Evolutionary conservation across 108 stramenopile species (phyloP).

Genomic region (Skeletonema tropicum): DNA sequence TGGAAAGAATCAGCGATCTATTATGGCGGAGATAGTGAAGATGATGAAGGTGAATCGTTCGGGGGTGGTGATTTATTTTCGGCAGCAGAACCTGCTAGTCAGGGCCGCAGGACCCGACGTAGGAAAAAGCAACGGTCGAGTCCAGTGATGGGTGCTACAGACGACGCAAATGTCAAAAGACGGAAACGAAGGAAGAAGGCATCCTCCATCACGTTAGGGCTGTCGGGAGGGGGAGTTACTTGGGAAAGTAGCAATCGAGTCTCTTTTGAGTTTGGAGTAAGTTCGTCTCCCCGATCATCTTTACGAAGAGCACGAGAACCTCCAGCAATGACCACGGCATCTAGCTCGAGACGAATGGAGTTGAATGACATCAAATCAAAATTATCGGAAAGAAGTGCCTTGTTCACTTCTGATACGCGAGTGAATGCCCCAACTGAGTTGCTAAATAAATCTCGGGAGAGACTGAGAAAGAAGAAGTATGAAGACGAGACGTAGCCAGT

Average conservation of each 20-base stretch:
- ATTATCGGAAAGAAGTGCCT: slow-evolving; percentile 8
- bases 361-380: slow-evolving; percentile 8
- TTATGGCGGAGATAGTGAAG: slow-evolving; percentile 20
- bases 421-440: slow-evolving; percentile 16
- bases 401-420: slow-evolving; percentile 16
- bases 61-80: slow-evolving; percentile 24
- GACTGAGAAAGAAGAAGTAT: neutral
- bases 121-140: neutral
- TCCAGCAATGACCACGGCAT: neutral
- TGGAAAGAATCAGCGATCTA: slow-evolving; percentile 42
- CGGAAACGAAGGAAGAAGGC: slow-evolving; percentile 11
- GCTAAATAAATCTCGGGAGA: neutral
- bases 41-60: slow-evolving; percentile 23
- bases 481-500: neutral
- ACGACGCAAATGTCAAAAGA: neutral
- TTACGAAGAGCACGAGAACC: neutral
- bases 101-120: neutral
- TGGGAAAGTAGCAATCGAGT: slow-evolving; percentile 6
- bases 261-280: slow-evolving; percentile 14
- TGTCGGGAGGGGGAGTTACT: neutral
- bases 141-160: neutral
- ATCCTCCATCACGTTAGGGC: neutral
- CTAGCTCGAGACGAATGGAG: slow-evolving; percentile 2
- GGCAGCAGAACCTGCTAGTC: neutral
- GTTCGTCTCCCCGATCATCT: neutral